Percentiles rank a stretch among this genome's conserved stretches.
Evolutionary conservation across 2,329 filamentous ascomycete species (phyloP).

Genomic region (Didymella pinodella): DNA sequence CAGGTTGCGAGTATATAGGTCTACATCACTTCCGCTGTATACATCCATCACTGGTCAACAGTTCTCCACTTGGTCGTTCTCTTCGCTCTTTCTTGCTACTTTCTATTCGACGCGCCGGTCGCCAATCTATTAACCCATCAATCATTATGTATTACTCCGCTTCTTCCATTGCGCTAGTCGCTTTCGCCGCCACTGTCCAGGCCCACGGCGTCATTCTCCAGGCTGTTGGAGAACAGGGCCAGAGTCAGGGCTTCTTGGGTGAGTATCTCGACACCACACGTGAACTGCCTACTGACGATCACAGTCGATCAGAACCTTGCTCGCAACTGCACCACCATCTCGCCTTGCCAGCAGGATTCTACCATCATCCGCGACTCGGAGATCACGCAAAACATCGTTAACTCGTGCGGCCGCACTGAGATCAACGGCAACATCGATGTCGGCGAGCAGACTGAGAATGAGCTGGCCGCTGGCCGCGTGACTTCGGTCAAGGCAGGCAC

Average conservation of each 20-base stretch:
- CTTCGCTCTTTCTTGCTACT: conserved; percentile 28
- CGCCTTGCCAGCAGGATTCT: conserved; percentile 50
- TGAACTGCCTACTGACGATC: conserved; percentile 9
- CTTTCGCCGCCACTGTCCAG: conserved; percentile 39
- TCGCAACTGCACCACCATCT: conserved; percentile 50
- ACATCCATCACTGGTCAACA: conserved; percentile 13
- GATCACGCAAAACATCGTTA: conserved; percentile 51
- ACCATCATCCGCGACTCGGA: conserved; percentile 49
- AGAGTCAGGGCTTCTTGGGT: conserved; percentile 47
- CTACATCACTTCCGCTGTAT: conserved; percentile 4
- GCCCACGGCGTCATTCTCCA: conserved; percentile 44
- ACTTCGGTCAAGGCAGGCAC: conserved; percentile 39
- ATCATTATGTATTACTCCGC: conserved; percentile 41
- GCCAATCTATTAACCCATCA: conserved; percentile 27
- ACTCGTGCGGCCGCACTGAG: conserved; percentile 49
- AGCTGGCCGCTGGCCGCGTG: conserved; percentile 43
- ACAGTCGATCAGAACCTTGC: conserved; percentile 44
- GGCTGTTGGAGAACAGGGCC: conserved; percentile 39
- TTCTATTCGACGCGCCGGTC: conserved; percentile 42
- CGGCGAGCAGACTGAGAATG: conserved; percentile 50
- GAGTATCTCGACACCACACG: neutral
- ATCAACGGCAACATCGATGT: conserved; percentile 51
- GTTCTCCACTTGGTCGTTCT: conserved; percentile 20
- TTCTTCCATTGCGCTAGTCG: conserved; percentile 42
- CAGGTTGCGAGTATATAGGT: conserved; percentile 28